Percentiles rank a stretch among this genome's conserved stretches.
phyloP scores from a whole-genome alignment of 2,329 filamentous ascomycete species.

The Xylariales sp. region DNA sequence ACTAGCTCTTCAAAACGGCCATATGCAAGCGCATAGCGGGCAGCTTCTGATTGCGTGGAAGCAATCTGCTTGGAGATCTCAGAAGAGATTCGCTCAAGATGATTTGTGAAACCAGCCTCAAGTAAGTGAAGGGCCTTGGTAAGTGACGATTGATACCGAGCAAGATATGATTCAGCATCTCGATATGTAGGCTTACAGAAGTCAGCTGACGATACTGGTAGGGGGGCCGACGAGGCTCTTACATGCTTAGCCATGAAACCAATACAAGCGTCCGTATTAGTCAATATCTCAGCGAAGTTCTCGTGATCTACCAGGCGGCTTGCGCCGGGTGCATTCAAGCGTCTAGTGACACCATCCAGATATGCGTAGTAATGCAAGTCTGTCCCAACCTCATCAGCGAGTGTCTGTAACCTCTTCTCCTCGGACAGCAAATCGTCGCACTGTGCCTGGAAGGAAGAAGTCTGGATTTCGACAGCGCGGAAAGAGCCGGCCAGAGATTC shows the following conservation, averaged over 20 bases:
- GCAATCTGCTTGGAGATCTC: conserved; percentile 52
- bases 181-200: conserved; percentile 66
- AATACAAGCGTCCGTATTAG: conserved; percentile 83
- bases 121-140: conserved; percentile 60
- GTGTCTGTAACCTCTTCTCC: conserved; percentile 69
- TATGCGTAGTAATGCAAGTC: conserved; percentile 95
- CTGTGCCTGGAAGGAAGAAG: conserved; percentile 85
- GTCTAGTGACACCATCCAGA: conserved; percentile 81
- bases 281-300: conserved; percentile 83
- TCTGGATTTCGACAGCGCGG: conserved; percentile 81
- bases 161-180: conserved; percentile 82
- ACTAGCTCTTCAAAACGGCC: conserved; percentile 57
- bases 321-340: conserved; percentile 88
- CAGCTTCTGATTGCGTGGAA: conserved; percentile 53
- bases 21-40: conserved; percentile 55
- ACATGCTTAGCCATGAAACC: conserved; percentile 88
- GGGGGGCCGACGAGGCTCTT: conserved; percentile 26
- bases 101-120: conserved; percentile 51
- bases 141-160: conserved; percentile 79
- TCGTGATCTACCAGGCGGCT: conserved; percentile 78
- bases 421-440: conserved; percentile 84
- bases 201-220: conserved; percentile 11
- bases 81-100: conserved; percentile 47
- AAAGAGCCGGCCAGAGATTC: conserved; percentile 81
- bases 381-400: conserved; percentile 80